These are phyloP conservation scores for Glomus cerebriforme DNA, from an alignment of 192 early-diverging fungal species.

Conservation along the genomic window DNA sequence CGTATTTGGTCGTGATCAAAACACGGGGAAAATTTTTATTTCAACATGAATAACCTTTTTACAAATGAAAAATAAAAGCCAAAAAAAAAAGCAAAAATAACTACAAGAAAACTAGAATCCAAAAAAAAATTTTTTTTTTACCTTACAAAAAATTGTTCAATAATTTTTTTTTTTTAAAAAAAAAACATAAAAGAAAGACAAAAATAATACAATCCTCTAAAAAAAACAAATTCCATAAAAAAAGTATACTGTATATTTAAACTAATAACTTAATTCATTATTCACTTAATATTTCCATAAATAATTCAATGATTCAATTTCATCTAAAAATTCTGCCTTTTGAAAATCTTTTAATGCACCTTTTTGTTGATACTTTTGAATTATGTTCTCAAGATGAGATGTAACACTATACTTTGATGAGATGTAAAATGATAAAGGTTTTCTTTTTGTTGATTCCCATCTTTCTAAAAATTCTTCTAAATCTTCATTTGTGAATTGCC, in stretches of 20 bases:
- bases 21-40: not conserved
- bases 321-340: not conserved
- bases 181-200: not conserved
- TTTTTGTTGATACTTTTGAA: not conserved
- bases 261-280: not conserved
- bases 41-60: not conserved
- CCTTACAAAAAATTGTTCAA: not conserved
- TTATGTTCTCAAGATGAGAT: not conserved
- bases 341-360: not conserved
- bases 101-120: not conserved
- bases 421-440: not conserved
- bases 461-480: not conserved
- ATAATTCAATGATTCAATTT: slow-evolving; percentile 4
- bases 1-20: not conserved
- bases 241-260: not conserved
- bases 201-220: not conserved
- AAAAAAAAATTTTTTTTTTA: not conserved
- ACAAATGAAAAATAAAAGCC: not conserved
- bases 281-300: not conserved
- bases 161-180: too few species aligned
- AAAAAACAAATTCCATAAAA: not conserved
- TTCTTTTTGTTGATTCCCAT: not conserved
- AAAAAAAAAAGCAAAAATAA: not conserved
- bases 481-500: not conserved
- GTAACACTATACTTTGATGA: not conserved